Evolutionary conservation across 148 eudicot species (phyloP).

Genomic region (Persicaria tinctoria): DNA sequence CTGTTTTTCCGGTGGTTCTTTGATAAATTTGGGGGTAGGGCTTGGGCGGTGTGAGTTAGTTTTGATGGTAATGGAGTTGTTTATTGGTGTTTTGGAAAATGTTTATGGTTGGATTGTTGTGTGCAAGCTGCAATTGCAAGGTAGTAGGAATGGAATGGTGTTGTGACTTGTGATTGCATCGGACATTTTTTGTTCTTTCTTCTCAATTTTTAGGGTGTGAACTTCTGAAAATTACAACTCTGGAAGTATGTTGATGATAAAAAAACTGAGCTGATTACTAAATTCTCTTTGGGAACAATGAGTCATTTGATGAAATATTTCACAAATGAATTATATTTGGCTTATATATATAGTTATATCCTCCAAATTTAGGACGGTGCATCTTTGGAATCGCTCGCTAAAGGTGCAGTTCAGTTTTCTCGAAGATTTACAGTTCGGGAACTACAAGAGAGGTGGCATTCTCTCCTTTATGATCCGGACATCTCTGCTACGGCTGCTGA

Average conservation of each 20-base stretch:
- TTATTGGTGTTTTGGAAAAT: too few relatives aligned
- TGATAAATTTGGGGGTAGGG: neutral
- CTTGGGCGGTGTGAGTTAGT: neutral
- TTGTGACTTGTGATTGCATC: neutral
- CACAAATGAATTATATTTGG: neutral
- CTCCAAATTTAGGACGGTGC: conserved; percentile 55
- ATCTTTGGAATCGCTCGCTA: conserved; percentile 92
- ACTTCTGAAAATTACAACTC: neutral
- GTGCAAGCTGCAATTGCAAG: too few relatives aligned
- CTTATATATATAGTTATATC: neutral
- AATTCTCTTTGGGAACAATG: neutral
- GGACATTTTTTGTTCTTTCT: too few relatives aligned
- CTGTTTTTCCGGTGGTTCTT: neutral
- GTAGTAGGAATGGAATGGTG: neutral
- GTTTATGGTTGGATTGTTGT: too few relatives aligned
- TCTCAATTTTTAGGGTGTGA: too few relatives aligned
- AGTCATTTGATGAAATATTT: neutral
- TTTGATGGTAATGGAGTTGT: neutral
- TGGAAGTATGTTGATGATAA: neutral
- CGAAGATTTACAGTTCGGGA: conserved; percentile 58
- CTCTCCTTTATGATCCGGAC: conserved; percentile 68
- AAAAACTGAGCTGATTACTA: neutral
- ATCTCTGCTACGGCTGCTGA: conserved; percentile 52
- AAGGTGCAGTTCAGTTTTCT: conserved; percentile 86
- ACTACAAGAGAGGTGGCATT: conserved; percentile 70